Base-by-base conservation (phyloP, 257 asterid genomes). In the Mitragyna speciosa region DNA sequence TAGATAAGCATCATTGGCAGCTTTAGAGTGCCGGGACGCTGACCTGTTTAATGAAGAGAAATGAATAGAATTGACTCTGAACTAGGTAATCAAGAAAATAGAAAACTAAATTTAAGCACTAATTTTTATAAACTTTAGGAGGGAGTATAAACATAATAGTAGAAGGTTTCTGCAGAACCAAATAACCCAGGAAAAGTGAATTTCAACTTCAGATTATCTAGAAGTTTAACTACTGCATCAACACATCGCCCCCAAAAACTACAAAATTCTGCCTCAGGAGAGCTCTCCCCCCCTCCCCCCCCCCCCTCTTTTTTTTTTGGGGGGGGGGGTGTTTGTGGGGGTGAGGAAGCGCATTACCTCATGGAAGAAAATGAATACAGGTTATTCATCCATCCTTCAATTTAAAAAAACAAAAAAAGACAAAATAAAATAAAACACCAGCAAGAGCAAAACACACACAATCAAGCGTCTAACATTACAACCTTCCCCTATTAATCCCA, bases 1-100 rank as follows among this genome's bases (percentile, higher is more conserved):
- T 7, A 86, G 26, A 83, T 89, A 92, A 70, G 97, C 97, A 80
- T 93, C 97, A 54, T 75, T 86, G 43, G 99, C 85, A 10, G 92
- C 86, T 89, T 91, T 95, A 39, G 98, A 93, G 79, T 87, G 89
- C 65, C 85, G 89, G 56, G 96, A 84, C 52, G 98, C 97, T 47
- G 93, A 95, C 85, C 99, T 95, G 91, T 79, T 76, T 16, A 78
- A 80, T 5, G 52, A 73, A 54, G 12, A 30, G 19, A 0, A n/a
- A 36, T 31, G 8, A 11, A 54, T 51, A 56, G 52, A 74, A 33
- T 58, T 41, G 66, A 26, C 41, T 36, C 5, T 33, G 69, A 75
- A 69, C 49, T 31, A 17, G 5, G 31, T 39, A 17, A 54, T 74
- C 68, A 33, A 31, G 4, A 52, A 74, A 30, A 39, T 30, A 5